phyloP scores from a whole-genome alignment of 1,284 basidiomycete genomes.

The Mycena sp. region DNA sequence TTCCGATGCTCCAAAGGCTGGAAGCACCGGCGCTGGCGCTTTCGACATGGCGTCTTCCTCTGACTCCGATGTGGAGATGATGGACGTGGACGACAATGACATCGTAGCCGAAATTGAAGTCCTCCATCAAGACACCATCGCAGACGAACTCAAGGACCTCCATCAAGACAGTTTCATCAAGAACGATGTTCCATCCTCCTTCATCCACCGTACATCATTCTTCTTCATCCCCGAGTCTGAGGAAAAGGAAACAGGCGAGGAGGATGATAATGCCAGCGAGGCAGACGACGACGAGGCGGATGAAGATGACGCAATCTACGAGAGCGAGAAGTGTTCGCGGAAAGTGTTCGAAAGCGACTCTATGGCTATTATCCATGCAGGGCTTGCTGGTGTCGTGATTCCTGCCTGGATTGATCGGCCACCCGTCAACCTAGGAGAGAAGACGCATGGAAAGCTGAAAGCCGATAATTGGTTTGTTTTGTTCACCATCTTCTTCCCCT shows the following conservation, averaged over 20 bases:
- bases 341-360: background rate
- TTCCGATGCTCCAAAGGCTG: background rate
- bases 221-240: background rate
- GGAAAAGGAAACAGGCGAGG: background rate
- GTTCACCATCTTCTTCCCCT: constrained; percentile 20
- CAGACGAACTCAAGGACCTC: no score
- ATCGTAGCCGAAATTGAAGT: constrained; percentile 21
- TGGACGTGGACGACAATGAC: constrained; percentile 21
- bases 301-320: constrained; percentile 7
- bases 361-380: constrained; percentile 7
- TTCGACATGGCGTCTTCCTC: constrained; percentile 18
- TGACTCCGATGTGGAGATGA: constrained; percentile 26
- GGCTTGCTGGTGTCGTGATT: constrained; percentile 10
- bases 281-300: background rate
- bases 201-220: constrained; percentile 9
- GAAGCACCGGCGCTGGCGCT: background rate
- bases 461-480: constrained; percentile 22
- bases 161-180: constrained; percentile 6
- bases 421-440: constrained; percentile 25
- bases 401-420: constrained; percentile 20
- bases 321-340: background rate
- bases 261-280: background rate
- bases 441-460: constrained; percentile 26
- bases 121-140: no score
- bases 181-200: constrained; percentile 5